Base-by-base conservation (phyloP, 441 rosid genomes). In the Hura crepitans region DNA sequence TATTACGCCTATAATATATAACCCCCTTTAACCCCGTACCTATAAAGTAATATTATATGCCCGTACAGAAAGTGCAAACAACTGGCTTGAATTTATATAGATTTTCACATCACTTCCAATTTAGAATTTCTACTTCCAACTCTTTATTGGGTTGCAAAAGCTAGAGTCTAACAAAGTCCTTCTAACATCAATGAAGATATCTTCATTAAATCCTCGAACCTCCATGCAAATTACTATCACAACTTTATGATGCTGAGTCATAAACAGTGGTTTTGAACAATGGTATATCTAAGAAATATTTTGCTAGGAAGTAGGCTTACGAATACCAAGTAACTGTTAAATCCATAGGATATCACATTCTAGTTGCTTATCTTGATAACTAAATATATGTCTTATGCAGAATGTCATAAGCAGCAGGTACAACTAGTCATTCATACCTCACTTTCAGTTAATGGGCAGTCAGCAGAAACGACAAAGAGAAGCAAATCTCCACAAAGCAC, bases 401-500 rank as follows among this genome's bases (percentile, higher is more conserved):
- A n/a, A n/a, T n/a, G 72, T 58, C 72, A 74, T 49, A 72, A 56
- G 67, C 72, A 65, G 68, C 66, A 64, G 56, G 56, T 18, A 53
- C 65, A 64, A 70, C 58, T 46, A 74, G 50, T 28, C 75, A 69
- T 86, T 80, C 88, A 57, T 86, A 95, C 97, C 93, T 95, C 99
- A 76, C 97, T 95, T 83, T 92, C 99, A 46, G 97, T 90, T 75
- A 95, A 81, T 45, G 97, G 97, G 17, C 96, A 93, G 77, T 95
- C 99, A 76, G 97, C 97, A 67, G 99, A 95, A 73, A 95, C 84
- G 72, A 95, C 97, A 69, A 92, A 92, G 66, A 95, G 80, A 78
- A 95, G 92, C 82, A 95, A 85, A 83, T 90, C 97, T 30, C 97
- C 94, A 75, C 88, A 93, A 73, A 97, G 97, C 61, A 92, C 90